These are phyloP conservation scores for Dissophora globulifera DNA, from an alignment of 192 early-diverging fungal genomes.

Conservation along the genomic window DNA sequence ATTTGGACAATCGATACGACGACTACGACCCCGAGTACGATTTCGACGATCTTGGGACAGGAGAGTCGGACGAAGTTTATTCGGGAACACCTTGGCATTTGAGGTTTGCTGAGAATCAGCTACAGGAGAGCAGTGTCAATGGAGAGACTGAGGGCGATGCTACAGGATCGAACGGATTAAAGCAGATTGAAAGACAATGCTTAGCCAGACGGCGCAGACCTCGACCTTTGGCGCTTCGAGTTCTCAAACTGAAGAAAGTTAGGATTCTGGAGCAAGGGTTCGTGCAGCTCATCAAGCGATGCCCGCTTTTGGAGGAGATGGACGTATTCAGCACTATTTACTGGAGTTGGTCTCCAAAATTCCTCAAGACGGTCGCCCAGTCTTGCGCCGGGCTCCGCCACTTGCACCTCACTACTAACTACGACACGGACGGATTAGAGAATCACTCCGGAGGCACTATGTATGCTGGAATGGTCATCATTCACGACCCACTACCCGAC, in stretches of 20 bases:
- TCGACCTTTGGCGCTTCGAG: constrained; percentile 7
- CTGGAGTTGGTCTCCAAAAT: constrained; percentile 10
- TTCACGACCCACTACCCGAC: background rate
- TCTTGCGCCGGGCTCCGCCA: constrained; percentile 13
- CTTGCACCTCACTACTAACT: constrained; percentile 24
- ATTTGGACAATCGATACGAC: background rate
- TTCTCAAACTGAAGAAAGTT: constrained; percentile 22
- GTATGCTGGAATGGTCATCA: constrained; percentile 4
- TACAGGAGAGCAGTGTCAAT: background rate
- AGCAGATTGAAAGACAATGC: no score
- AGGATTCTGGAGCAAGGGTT: constrained; percentile 18
- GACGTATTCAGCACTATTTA: constrained; percentile 22
- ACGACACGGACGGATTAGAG: background rate
- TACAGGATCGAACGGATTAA: no score
- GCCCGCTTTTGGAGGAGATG: constrained; percentile 18
- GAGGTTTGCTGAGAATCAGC: background rate
- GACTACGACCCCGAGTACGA: background rate
- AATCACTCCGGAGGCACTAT: background rate
- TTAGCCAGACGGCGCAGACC: background rate
- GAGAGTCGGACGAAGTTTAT: constrained; percentile 4
- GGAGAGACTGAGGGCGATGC: no score
- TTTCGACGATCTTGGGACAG: background rate
- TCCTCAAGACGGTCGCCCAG: constrained; percentile 11
- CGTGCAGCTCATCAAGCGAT: background rate
- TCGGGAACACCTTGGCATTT: constrained; percentile 14